phyloP scores from a whole-genome alignment of 163 green algal genomes.

The Volvox carteri region DNA sequence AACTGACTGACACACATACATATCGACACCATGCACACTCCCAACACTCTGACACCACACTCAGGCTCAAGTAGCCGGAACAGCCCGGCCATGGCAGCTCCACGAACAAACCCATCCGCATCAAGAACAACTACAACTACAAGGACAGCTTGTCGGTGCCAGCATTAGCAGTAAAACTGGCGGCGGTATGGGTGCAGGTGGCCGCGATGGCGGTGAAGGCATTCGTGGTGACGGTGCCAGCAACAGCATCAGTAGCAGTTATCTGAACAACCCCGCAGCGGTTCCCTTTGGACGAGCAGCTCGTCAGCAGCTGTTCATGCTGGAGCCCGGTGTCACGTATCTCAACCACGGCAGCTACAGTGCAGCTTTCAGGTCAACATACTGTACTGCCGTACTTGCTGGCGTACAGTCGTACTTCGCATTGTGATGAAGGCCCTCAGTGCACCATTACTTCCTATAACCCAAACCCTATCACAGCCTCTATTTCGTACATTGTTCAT shows the following conservation, averaged over 20 bases:
- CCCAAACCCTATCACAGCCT: no score
- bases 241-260: not conserved
- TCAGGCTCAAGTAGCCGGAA: conserved; percentile 16
- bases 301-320: conserved; percentile 65
- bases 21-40: no score
- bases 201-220: not conserved
- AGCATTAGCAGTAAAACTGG: not conserved
- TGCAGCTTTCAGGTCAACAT: conserved; percentile 66
- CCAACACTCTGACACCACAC: no score
- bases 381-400: not conserved
- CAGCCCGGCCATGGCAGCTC: not conserved
- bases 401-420: no score
- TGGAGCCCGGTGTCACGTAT: conserved; percentile 69
- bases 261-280: not conserved
- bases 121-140: no score
- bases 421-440: no score
- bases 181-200: not conserved
- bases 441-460: no score
- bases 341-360: conserved; percentile 84
- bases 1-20: no score
- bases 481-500: no score
- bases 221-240: not conserved
- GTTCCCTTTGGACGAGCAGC: not conserved
- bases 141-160: not conserved
- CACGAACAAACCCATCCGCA: no score